These are phyloP conservation scores for Vigna hirtella DNA, from an alignment of 306 rosid genomes.

Conservation along the genomic window DNA sequence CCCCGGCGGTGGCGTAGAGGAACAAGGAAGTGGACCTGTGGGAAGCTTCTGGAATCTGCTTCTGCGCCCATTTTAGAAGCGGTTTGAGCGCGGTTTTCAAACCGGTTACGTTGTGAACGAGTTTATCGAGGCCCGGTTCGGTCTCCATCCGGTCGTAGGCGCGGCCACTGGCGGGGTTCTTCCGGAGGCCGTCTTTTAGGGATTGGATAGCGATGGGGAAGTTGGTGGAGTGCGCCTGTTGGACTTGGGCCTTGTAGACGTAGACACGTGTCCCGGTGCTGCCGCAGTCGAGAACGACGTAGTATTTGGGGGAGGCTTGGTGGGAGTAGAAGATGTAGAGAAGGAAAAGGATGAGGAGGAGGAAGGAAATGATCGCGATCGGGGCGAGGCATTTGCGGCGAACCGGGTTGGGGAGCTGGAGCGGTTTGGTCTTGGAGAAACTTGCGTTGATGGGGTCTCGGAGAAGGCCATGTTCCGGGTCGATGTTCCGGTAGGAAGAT, in stretches of 20 bases:
- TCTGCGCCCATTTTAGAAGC: slow-evolving; percentile 78
- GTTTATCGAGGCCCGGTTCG: slow-evolving; percentile 92
- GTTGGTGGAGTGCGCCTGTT: slow-evolving; percentile 41
- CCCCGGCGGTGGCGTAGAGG: slow-evolving; percentile 92
- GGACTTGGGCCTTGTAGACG: slow-evolving; percentile 68
- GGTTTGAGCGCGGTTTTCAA: slow-evolving; percentile 72
- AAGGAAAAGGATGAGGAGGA: slow-evolving; percentile 57
- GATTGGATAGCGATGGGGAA: slow-evolving; percentile 70
- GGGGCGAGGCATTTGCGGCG: slow-evolving; percentile 58
- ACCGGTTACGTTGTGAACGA: slow-evolving; percentile 69
- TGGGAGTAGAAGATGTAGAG: slow-evolving; percentile 65
- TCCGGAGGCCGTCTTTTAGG: slow-evolving; percentile 46
- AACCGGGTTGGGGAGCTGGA: slow-evolving; percentile 48
- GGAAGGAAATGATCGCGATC: slow-evolving; percentile 20
- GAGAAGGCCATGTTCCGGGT: neutral
- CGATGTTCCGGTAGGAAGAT: slow-evolving; percentile 56
- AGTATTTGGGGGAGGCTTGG: slow-evolving; percentile 61
- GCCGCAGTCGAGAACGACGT: slow-evolving; percentile 88
- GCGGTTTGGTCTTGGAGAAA: slow-evolving; percentile 70
- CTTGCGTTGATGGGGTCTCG: slow-evolving; percentile 7
- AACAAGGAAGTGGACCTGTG: slow-evolving; percentile 71
- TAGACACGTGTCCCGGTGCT: slow-evolving; percentile 90
- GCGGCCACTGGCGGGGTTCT: slow-evolving; percentile 61
- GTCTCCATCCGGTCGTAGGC: slow-evolving; percentile 96
- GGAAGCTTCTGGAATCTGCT: slow-evolving; percentile 74